Conservation (phyloP, 129 eudicot genomes). For the Oenanthe sinensis region DNA sequence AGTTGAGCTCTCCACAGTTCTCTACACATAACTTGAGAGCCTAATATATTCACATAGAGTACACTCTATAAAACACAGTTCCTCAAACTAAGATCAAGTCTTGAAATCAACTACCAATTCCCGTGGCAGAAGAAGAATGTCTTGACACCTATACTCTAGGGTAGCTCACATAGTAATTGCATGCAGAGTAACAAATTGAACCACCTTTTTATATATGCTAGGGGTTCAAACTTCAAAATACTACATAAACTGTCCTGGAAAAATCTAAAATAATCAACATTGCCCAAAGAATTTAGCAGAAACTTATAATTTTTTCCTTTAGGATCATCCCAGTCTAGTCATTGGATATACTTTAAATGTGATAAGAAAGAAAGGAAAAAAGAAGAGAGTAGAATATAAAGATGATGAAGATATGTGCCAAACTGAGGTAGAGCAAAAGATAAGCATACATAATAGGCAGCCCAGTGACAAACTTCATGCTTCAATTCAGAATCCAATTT, state of each 20-base stretch:
- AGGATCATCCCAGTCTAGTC: neutral
- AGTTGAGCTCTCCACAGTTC: neutral
- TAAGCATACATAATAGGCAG: conserved; percentile 91
- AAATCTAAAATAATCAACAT: neutral
- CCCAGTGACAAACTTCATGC: conserved; percentile 97
- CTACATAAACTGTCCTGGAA: neutral
- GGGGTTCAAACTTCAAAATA: neutral
- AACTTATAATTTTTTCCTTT: neutral
- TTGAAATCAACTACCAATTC: neutral
- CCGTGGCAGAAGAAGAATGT: neutral
- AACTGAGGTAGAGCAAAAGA: neutral
- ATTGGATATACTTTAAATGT: neutral
- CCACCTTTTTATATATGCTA: neutral
- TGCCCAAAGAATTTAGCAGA: neutral
- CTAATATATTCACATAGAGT: neutral
- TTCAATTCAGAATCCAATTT: conserved; percentile 85
- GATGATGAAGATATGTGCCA: neutral
- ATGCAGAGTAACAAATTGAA: neutral
- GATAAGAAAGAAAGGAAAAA: neutral
- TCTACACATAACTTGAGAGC: neutral
- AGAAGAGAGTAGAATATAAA: neutral
- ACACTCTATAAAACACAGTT: neutral
- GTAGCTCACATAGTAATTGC: too few relatives aligned
- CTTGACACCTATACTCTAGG: neutral
- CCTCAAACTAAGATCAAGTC: neutral